Evolutionary conservation across 176 grass and related monocot species (phyloP), one percentile per base, ranked within the genome.

Genomic region (Aegilops sharonensis): DNA sequence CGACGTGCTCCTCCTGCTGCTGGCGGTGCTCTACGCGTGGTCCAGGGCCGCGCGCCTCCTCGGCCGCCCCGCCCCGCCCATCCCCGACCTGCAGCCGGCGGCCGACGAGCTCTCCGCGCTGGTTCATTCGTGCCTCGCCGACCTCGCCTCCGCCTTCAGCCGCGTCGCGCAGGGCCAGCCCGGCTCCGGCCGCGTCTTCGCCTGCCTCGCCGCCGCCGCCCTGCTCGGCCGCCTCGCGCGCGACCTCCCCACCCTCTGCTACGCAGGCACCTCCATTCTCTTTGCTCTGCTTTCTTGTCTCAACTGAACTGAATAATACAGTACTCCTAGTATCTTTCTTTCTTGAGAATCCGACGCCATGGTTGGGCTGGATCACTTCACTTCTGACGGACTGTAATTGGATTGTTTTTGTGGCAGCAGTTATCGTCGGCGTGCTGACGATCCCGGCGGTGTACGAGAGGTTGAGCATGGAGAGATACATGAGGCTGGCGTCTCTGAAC

Each of bases 11-110:
- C 93, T 94, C 17, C 93, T 98, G 34, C 90, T 98, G 52, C 85
- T 94, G 36, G 88, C 90, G 63, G 77, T 95, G 60, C 96, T 98
- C 45, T 98, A 94, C 81, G 61, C 89, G 9, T 97, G 94, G 94
- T 74, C 71, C 71, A 75, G 18, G 72, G 72, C 72, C 24, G 72
- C 72, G 43, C 72, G 43, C 43, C 72, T 75, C 43, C 72, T 75
- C 43, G 15, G 15, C 25, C 42, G 43, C 21, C 72, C 72, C 12
- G 42, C 23, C 23, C 72, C 72, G 14, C 43, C 72, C 21, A 25
- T 75, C 43, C 72, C 72, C 3, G 72, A 75, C 43, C 42, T 75
- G 72, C 72, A 75, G 43, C 43, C 40, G 42, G 42, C 72, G 3
- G 72, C 27, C 12, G 23, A 75, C 13, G 13, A 7, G 1, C 11